Conservation (phyloP, 2,329 filamentous ascomycete genomes). For the Hypoxylon sp. region DNA sequence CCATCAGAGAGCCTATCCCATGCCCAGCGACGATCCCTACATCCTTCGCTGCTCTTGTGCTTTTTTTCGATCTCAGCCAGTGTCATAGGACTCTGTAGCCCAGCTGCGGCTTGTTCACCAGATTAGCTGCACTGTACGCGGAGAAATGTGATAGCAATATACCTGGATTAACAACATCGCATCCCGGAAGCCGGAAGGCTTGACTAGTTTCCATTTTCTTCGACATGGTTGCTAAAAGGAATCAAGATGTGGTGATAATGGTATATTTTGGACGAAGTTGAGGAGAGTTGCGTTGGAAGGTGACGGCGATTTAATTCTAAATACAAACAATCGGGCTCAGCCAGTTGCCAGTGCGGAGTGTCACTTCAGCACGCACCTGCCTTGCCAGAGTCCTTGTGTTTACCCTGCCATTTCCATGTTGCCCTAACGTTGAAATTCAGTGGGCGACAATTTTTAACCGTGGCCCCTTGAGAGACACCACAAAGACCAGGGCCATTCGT, state of each 20-base stretch:
- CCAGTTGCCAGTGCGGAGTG: background rate
- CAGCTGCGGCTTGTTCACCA: background rate
- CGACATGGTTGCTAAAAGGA: background rate
- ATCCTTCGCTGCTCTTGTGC: background rate
- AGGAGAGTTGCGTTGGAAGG: background rate
- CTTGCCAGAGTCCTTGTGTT: background rate
- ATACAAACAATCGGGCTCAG: background rate
- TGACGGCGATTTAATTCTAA: background rate
- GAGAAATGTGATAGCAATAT: background rate
- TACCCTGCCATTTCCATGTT: constrained; percentile 9
- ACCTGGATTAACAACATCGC: background rate
- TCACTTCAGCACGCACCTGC: background rate
- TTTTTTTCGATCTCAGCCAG: background rate
- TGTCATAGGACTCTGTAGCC: background rate
- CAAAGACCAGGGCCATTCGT: constrained; percentile 11
- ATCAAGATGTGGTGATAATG: background rate
- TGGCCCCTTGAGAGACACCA: constrained; percentile 29
- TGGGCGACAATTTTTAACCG: constrained; percentile 32
- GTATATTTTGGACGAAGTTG: too few species aligned
- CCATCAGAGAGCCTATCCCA: background rate
- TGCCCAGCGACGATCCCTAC: background rate
- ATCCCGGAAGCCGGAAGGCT: background rate
- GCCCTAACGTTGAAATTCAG: constrained; percentile 30
- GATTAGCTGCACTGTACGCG: background rate
- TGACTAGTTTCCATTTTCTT: background rate